A percentile compares a stretch with the other conserved stretches of the same genome.
phyloP scores from a whole-genome alignment of 371 early-diverging fungal genomes.

The Dinochytrium kinnereticum region DNA sequence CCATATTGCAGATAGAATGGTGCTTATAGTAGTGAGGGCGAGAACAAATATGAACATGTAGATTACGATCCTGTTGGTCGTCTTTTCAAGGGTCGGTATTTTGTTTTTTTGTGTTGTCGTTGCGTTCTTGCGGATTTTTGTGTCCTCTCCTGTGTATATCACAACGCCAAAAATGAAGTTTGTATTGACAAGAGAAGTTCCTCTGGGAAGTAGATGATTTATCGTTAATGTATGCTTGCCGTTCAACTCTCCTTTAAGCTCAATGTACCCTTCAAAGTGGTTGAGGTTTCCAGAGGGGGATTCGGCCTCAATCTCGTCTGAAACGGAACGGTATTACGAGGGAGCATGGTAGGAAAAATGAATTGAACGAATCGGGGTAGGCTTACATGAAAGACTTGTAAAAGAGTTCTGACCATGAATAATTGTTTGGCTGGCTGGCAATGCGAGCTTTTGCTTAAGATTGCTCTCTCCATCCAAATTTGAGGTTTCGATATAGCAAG shows the following conservation, averaged over 20 bases:
- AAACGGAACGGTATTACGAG: too few relatives aligned
- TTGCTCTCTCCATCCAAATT: conserved; percentile 97
- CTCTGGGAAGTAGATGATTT: conserved; percentile 81
- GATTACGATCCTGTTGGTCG: conserved; percentile 70
- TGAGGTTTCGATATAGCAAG: conserved; percentile 92
- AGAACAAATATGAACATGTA: conserved; percentile 67
- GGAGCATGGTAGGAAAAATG: neutral
- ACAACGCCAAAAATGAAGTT: conserved; percentile 85
- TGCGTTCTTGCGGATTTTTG: conserved; percentile 86
- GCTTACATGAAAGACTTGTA: conserved; percentile 6
- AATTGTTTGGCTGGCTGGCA: conserved; percentile 20
- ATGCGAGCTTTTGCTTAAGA: conserved; percentile 75
- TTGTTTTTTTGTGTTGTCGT: conserved; percentile 74
- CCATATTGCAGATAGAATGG: conserved; percentile 26
- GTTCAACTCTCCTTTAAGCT: neutral
- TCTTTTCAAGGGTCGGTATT: conserved; percentile 66
- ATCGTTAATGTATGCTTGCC: conserved; percentile 29
- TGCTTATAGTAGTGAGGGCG: conserved; percentile 12
- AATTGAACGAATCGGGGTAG: neutral
- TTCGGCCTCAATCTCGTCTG: conserved; percentile 52
- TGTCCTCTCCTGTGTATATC: conserved; percentile 88
- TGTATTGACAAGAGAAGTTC: conserved; percentile 88
- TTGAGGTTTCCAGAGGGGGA: conserved; percentile 70
- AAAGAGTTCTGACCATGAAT: conserved; percentile 8
- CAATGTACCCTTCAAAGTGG: conserved; percentile 55